Base-by-base conservation (phyloP, 192 early-diverging fungal species). In the Umbelopsis ramanniana region DNA sequence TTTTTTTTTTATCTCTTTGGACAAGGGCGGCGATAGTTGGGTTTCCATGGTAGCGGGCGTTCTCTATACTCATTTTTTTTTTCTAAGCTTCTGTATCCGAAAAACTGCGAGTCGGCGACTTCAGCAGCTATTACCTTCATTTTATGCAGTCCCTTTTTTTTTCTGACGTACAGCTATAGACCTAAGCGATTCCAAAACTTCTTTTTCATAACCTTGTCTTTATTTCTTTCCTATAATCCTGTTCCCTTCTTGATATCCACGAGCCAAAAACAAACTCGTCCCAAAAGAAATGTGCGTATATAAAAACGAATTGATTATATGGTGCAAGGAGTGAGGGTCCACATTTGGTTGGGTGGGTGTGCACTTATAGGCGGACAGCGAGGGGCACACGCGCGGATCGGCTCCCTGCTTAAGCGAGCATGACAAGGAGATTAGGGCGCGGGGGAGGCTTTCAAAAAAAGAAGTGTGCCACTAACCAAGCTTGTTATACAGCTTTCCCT, bases 301-400 rank as follows among this genome's bases (percentile, higher is more conserved):
- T 50, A 50, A n/a, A 50, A n/a, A 50, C n/a, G n/a, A n/a, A 50
- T 50, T 63, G 11, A 35, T 63, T 63, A 37, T 37, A 29, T 63
- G n/a, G 15, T 63, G 19, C 57, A 63, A 63, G 57, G 57, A 63
- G 57, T 37, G 57, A 63, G 57, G 57, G 29, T 63, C 57, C 33
- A 63, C 24, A 50, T 63, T n/a, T 29, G 57, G 33, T 63, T 63
- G 57, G 57, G 33, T 63, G 57, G 54, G 57, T 63, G 57, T 29
- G 57, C 33, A 63, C 57, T 35, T 63, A 38, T 37, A 63, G 57
- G 57, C 35, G 37, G 57, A 37, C 24, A 63, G 57, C 33, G 57
- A 63, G 57, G 57, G 57, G 57, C 57, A 63, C 57, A 63, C 57
- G 57, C 57, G 57, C 57, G 57, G 57, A 63, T 63, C 57, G 57